Evolutionary conservation across 495 filamentous ascomycete species (phyloP), one percentile per base, ranked within the genome.

Genomic region (Aspergillus incahuasiensis): DNA sequence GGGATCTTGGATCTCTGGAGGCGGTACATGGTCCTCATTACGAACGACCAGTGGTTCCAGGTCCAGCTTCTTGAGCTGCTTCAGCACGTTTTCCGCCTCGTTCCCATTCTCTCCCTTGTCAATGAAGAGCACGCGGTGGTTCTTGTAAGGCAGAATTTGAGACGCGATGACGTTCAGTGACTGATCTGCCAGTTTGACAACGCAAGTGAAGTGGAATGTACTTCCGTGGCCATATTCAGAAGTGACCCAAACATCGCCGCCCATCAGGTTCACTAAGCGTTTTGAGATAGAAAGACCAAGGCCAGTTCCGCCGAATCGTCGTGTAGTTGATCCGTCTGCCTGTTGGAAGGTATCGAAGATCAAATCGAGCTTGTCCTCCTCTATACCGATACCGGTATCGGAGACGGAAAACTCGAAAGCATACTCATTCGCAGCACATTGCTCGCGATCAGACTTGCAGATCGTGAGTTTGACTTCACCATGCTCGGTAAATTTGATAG

Each of bases 271-370:
- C 44, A 97, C 94, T 30, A 99, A 76, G 58, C 91, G 83, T 76
- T 95, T 92, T 16, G 94, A 99, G 66, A 99, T 99, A 15, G 92
- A 97, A 35, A 99, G 77, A 57, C 94, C 94, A 21, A 99, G 81
- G 53, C 94, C 94, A 22, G 94, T 99, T 60, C 94, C 94, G 66
- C 94, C 94, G 66, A 99, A 99, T 62, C 95, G 90, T 35, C 94
- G 81, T 9, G 94, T 99, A 63, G 95, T 99, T 8, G 92, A 97
- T 30, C 94, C 94, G 73, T 99, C 94, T 9, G 94, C 94, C 74
- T 99, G 94, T 65, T 96, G 95, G 85, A 99, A 99, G 13, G 94
- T 99, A 71, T 97, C 94, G 68, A 99, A 99, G 69, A 99, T 99
- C 55, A 97, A 74, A 68, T 97, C 91, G 22, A 97, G 83, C 74